phyloP scores from a whole-genome alignment of 2,329 filamentous ascomycete species.

The Daldinia sp. region DNA sequence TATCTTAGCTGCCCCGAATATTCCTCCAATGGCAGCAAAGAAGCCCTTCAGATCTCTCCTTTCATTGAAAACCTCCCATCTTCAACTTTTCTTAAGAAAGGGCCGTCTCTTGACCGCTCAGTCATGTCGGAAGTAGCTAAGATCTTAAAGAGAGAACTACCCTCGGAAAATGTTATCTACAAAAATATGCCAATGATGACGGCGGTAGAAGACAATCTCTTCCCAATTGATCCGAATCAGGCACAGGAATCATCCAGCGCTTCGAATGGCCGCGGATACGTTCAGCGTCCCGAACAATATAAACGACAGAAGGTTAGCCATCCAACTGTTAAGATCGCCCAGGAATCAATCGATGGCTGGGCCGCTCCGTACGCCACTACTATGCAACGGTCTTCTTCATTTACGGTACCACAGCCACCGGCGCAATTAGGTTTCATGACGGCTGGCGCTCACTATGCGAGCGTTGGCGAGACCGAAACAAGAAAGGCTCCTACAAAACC shows the following conservation, averaged over 20 bases:
- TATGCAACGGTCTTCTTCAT: constrained; percentile 66
- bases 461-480: constrained; percentile 49
- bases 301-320: constrained; percentile 44
- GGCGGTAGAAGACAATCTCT: constrained; percentile 71
- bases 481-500: constrained; percentile 40
- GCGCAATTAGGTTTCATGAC: constrained; percentile 67
- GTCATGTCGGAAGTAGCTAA: constrained; percentile 72
- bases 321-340: constrained; percentile 52
- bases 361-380: constrained; percentile 62
- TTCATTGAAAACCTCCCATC: constrained; percentile 66
- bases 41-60: constrained; percentile 67
- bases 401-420: constrained; percentile 61
- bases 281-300: constrained; percentile 31
- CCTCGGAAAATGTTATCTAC: constrained; percentile 63
- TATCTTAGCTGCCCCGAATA: constrained; percentile 84
- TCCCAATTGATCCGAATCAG: constrained; percentile 69
- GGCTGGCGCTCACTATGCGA: constrained; percentile 62
- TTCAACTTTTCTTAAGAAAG: constrained; percentile 58
- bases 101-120: constrained; percentile 72
- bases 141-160: constrained; percentile 72
- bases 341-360: constrained; percentile 46
- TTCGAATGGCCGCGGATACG: constrained; percentile 13
- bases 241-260: constrained; percentile 46
- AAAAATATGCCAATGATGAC: constrained; percentile 62
- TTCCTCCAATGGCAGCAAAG: constrained; percentile 64